These are phyloP conservation scores for Choanephora cucurbitarum DNA, from an alignment of 371 early-diverging fungal species.

Conservation along the genomic window DNA sequence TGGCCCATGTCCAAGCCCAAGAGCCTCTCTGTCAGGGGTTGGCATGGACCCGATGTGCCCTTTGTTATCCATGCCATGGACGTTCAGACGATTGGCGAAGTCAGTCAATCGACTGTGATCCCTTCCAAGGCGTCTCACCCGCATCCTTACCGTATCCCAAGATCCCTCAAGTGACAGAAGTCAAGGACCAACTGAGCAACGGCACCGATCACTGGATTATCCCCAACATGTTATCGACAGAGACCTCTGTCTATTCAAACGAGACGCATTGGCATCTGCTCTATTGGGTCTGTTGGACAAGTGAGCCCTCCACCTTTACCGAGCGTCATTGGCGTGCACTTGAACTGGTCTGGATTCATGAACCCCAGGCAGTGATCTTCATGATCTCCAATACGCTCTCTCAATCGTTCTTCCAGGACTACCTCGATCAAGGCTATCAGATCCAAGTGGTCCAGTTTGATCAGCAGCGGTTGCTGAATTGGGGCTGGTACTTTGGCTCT, in stretches of 20 bases:
- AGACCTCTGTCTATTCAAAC: slow-evolving; percentile 59
- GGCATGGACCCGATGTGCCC: no score
- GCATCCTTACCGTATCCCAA: slow-evolving; percentile 26
- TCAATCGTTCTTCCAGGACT: slow-evolving; percentile 55
- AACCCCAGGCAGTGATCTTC: slow-evolving; percentile 61
- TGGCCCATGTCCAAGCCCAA: no score
- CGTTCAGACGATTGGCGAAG: slow-evolving; percentile 58
- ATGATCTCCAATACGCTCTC: slow-evolving; percentile 64
- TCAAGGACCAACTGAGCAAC: slow-evolving; percentile 43
- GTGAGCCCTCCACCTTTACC: slow-evolving; percentile 59
- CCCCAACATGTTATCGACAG: slow-evolving; percentile 51
- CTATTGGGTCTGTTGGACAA: slow-evolving; percentile 72
- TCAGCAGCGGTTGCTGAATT: slow-evolving; percentile 56
- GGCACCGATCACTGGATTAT: slow-evolving; percentile 65
- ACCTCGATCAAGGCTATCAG: slow-evolving; percentile 58
- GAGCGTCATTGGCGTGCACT: slow-evolving; percentile 67
- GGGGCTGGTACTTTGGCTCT: slow-evolving; percentile 66
- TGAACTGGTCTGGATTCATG: slow-evolving; percentile 67
- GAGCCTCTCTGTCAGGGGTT: no score
- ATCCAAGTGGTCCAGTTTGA: slow-evolving; percentile 60
- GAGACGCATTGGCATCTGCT: slow-evolving; percentile 61
- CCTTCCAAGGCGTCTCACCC: slow-evolving; percentile 51
- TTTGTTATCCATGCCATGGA: slow-evolving; percentile 62
- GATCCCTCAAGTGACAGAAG: no score
- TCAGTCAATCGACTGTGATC: slow-evolving; percentile 52